These are phyloP conservation scores for Colletotrichum sp. DNA, from an alignment of 2,329 filamentous ascomycete species.

Conservation along the genomic window DNA sequence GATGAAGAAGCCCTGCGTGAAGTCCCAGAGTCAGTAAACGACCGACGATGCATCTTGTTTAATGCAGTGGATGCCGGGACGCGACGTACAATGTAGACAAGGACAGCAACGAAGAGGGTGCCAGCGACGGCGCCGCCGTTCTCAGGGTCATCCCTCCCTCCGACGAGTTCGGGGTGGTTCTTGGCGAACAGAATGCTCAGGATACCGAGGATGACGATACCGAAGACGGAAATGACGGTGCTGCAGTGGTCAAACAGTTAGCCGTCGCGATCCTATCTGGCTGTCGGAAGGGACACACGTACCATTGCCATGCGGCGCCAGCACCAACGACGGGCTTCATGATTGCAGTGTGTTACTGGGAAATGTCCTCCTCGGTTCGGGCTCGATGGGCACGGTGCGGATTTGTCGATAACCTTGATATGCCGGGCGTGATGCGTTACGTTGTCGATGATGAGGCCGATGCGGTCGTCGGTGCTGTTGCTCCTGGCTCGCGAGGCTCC, in stretches of 20 bases:
- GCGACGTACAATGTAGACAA: conserved; percentile 82
- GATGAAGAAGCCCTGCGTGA: conserved; percentile 77
- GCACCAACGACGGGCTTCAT: conserved; percentile 97
- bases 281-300: conserved; percentile 37
- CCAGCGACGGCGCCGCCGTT: conserved; percentile 80
- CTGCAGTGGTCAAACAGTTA: conserved; percentile 48
- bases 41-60: background rate
- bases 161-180: conserved; percentile 84
- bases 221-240: conserved; percentile 72
- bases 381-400: conserved; percentile 6
- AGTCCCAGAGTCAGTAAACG: background rate
- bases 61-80: background rate
- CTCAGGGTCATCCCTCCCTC: conserved; percentile 71
- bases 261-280: background rate
- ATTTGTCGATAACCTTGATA: conserved; percentile 2
- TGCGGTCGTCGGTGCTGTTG: background rate
- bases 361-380: background rate
- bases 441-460: conserved; percentile 8
- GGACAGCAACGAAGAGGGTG: conserved; percentile 86
- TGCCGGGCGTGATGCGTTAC: background rate
- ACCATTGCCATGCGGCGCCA: conserved; percentile 96
- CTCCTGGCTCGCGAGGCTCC: conserved; percentile 11
- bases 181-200: conserved; percentile 76
- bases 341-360: conserved; percentile 39
- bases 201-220: conserved; percentile 68